A percentile compares a stretch with the other conserved stretches of the same genome.
Conservation (phyloP, 31 red algal genomes). For the Odonthalia washingtoniensis region DNA sequence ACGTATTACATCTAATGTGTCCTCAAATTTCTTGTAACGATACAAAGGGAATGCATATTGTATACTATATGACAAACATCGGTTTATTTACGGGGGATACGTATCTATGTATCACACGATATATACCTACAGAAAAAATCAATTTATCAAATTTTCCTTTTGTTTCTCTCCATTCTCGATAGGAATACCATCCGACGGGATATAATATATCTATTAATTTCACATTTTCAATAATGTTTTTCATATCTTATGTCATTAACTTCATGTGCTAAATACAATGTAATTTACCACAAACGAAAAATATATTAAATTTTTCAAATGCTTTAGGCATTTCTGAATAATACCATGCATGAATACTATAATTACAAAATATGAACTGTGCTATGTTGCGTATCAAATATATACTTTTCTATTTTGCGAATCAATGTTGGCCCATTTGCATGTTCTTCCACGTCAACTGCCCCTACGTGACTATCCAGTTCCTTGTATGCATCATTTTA, state of each 20-base stretch:
- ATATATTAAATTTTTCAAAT: constrained; percentile 20
- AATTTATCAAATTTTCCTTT: no score
- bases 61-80: no score
- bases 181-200: no score
- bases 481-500: background rate
- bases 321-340: constrained; percentile 67
- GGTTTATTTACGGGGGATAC: no score
- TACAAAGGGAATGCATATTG: no score
- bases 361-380: constrained; percentile 52
- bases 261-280: constrained; percentile 74
- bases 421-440: no score
- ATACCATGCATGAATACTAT: constrained; percentile 79
- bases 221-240: constrained; percentile 55
- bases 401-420: no score
- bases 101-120: no score
- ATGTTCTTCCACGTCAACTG: background rate
- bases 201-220: constrained; percentile 41
- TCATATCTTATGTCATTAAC: constrained; percentile 18
- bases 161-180: no score
- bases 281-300: constrained; percentile 68
- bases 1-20: no score
- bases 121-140: no score
- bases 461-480: background rate
- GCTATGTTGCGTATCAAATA: constrained; percentile 57
- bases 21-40: no score